Evolutionary conservation across 768 basidiomycete species (phyloP).

Genomic region (Termitomyces sp.): DNA sequence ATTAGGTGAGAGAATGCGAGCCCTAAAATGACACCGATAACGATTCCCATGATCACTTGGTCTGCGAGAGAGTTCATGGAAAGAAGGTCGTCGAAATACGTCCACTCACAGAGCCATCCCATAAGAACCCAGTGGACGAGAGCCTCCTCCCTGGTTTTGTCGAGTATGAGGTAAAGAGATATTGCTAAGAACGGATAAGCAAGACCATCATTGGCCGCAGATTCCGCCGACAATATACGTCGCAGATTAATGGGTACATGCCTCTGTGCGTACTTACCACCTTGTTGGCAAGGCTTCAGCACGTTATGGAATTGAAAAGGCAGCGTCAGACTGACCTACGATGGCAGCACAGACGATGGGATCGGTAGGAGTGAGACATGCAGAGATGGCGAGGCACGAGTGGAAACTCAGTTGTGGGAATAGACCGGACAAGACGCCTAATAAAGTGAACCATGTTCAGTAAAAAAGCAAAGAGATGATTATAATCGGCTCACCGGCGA

Average conservation of each 20-base stretch:
- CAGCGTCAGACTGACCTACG: slow-evolving; percentile 41
- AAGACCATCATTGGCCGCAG: slow-evolving; percentile 93
- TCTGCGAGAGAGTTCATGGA: slow-evolving; percentile 35
- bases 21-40: slow-evolving; percentile 61
- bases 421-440: slow-evolving; percentile 62
- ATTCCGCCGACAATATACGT: slow-evolving; percentile 80
- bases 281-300: slow-evolving; percentile 24
- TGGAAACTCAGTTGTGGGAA: slow-evolving; percentile 70
- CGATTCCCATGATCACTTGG: slow-evolving; percentile 71
- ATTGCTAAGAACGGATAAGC: slow-evolving; percentile 91
- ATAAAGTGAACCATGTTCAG: too few species aligned
- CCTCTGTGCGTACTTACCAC: slow-evolving; percentile 62
- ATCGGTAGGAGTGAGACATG: slow-evolving; percentile 91
- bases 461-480: not conserved
- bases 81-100: not conserved
- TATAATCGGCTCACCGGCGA: slow-evolving; percentile 42
- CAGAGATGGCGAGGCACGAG: slow-evolving; percentile 80
- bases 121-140: slow-evolving; percentile 83
- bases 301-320: not conserved
- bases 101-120: slow-evolving; percentile 67
- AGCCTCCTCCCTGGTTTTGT: slow-evolving; percentile 54
- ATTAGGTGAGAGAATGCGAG: slow-evolving; percentile 66
- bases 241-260: slow-evolving; percentile 75
- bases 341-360: slow-evolving; percentile 88
- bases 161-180: slow-evolving; percentile 79